These are phyloP conservation scores for Papiliotrema fonsecae DNA, from an alignment of 1,284 basidiomycete species.

Conservation along the genomic window DNA sequence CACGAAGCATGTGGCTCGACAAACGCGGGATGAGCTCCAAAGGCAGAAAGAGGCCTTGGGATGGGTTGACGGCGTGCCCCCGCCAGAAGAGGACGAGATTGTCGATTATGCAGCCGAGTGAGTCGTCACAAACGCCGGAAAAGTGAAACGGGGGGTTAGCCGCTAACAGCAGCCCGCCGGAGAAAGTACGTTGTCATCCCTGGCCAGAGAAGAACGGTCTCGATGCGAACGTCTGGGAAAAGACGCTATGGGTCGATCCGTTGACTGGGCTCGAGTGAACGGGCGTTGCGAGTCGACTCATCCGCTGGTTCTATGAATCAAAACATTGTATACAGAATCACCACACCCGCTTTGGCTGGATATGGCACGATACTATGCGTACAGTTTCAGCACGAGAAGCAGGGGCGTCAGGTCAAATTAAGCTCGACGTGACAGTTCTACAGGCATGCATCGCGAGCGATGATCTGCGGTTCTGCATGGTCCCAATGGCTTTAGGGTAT, in stretches of 20 bases:
- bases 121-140: slow-evolving; percentile 5
- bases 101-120: slow-evolving; percentile 25
- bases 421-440: no score
- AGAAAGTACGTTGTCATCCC: slow-evolving; percentile 44
- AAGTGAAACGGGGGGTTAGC: no score
- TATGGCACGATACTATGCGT: no score
- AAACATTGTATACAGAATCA: no score
- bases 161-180: slow-evolving; percentile 36
- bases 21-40: slow-evolving; percentile 24
- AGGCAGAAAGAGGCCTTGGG: slow-evolving; percentile 24
- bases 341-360: no score
- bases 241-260: slow-evolving; percentile 40
- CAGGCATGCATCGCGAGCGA: no score
- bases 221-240: slow-evolving; percentile 47
- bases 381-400: no score
- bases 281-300: no score
- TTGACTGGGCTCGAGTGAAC: slow-evolving; percentile 10
- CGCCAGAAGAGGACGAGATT: slow-evolving; percentile 11
- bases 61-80: slow-evolving; percentile 42
- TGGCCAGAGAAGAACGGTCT: slow-evolving; percentile 48
- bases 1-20: slow-evolving; percentile 32
- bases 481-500: no score
- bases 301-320: no score
- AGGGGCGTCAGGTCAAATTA: no score
- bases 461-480: no score